These are phyloP conservation scores for Pseudogymnoascus sp. DNA, from an alignment of 2,329 filamentous ascomycete species.

Conservation along the genomic window DNA sequence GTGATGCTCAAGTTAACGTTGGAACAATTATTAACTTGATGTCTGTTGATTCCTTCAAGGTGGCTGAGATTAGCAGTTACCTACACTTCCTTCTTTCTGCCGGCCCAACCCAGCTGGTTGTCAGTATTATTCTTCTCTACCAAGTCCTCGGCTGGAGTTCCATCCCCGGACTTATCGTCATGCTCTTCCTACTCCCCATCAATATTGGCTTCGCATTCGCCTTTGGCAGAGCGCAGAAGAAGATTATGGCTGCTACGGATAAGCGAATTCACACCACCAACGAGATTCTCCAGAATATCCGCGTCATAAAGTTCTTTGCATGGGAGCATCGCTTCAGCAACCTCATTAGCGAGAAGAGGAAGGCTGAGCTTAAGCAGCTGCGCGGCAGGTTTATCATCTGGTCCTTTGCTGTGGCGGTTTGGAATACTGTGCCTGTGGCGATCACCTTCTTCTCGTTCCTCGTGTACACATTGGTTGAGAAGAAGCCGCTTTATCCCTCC, in stretches of 20 bases:
- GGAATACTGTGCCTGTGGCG: constrained; percentile 90
- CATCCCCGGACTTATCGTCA: constrained; percentile 85
- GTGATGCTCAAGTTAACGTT: constrained; percentile 75
- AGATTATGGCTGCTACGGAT: constrained; percentile 87
- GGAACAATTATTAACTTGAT: constrained; percentile 99
- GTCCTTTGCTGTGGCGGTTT: constrained; percentile 85
- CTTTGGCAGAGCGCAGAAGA: constrained; percentile 81
- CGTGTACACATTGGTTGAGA: constrained; percentile 82
- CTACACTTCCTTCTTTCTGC: constrained; percentile 92
- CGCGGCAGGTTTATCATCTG: constrained; percentile 82
- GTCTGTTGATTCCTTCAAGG: constrained; percentile 99
- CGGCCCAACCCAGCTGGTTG: constrained; percentile 78
- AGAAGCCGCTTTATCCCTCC: constrained; percentile 82
- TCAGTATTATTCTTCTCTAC: constrained; percentile 78
- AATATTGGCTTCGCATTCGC: constrained; percentile 83
- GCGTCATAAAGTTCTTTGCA: constrained; percentile 98
- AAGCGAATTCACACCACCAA: constrained; percentile 95
- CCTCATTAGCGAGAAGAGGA: constrained; percentile 82
- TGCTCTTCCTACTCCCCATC: constrained; percentile 79
- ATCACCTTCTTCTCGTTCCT: constrained; percentile 97
- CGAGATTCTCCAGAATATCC: constrained; percentile 92
- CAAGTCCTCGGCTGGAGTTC: constrained; percentile 86
- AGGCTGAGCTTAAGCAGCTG: constrained; percentile 68
- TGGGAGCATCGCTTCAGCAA: constrained; percentile 90
- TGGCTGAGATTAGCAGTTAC: constrained; percentile 89